phyloP scores from a whole-genome alignment of 352 stramenopile genomes.

The Phytophthora quininea region DNA sequence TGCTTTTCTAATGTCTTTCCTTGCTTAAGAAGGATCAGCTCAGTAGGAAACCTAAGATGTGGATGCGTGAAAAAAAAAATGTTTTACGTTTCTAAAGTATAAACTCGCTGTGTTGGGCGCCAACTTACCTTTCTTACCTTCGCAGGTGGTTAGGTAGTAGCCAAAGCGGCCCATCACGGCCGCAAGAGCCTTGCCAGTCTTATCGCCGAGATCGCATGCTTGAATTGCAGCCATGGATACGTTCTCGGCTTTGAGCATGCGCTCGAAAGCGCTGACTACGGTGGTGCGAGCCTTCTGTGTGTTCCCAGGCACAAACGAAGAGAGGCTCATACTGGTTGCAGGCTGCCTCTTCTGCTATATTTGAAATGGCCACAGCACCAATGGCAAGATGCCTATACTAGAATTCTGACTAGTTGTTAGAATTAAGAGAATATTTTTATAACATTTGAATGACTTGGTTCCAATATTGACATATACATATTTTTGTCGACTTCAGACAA shows the following conservation, averaged over 20 bases:
- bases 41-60: constrained; percentile 8
- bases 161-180: constrained; percentile 8
- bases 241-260: constrained; percentile 5
- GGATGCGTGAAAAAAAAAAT: constrained; percentile 5
- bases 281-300: constrained; percentile 3
- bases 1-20: constrained; percentile 9
- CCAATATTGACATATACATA: constrained; percentile 1
- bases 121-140: constrained; percentile 13
- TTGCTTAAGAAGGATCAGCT: constrained; percentile 7
- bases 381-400: not conserved
- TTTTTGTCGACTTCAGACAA: constrained; percentile 2
- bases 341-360: not conserved
- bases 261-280: constrained; percentile 3
- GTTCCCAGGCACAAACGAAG: constrained; percentile 3
- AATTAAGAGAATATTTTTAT: constrained; percentile 4
- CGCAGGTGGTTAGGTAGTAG: constrained; percentile 3
- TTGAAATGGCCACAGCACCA: not conserved
- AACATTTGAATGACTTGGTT: constrained; percentile 3
- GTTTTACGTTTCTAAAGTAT: constrained; percentile 11
- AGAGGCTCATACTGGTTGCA: not conserved
- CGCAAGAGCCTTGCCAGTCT: not conserved
- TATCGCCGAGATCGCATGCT: constrained; percentile 2
- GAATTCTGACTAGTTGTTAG: not conserved
- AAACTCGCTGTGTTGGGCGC: constrained; percentile 8
- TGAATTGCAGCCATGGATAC: not conserved